These are phyloP conservation scores for Hordeum vulgare DNA, from an alignment of 176 grass and related monocot species.

Conservation along the genomic window DNA sequence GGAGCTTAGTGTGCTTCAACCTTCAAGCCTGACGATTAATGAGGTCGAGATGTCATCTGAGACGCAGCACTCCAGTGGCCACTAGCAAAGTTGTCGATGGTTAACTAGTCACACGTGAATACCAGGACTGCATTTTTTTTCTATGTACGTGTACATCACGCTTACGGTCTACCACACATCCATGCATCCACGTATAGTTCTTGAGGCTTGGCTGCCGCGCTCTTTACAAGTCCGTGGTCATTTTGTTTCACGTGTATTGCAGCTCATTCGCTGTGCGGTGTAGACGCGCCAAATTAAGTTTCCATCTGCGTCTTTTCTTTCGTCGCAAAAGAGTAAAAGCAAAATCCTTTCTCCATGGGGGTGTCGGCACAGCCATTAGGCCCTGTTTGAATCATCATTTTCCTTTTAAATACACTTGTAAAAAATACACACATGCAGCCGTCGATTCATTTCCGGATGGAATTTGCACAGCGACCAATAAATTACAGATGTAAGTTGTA, in stretches of 20 bases:
- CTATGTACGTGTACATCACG: too few relatives aligned
- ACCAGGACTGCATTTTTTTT: neutral
- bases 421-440: too few relatives aligned
- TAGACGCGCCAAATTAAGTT: neutral
- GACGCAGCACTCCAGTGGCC: too few relatives aligned
- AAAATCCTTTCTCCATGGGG: neutral
- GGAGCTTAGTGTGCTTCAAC: neutral
- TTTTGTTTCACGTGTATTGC: neutral
- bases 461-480: too few relatives aligned
- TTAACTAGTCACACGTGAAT: neutral
- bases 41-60: neutral
- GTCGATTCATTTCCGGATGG: too few relatives aligned
- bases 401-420: too few relatives aligned
- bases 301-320: neutral
- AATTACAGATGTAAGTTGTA: too few relatives aligned
- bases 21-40: neutral
- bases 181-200: neutral
- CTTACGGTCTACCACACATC: too few relatives aligned
- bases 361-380: conserved; percentile 33
- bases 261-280: neutral
- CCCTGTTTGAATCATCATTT: too few relatives aligned
- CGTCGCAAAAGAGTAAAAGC: too few relatives aligned
- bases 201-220: neutral
- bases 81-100: neutral
- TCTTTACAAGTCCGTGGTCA: neutral